phyloP scores from a whole-genome alignment of 352 stramenopile genomes.

The Globisporangium nagaii region DNA sequence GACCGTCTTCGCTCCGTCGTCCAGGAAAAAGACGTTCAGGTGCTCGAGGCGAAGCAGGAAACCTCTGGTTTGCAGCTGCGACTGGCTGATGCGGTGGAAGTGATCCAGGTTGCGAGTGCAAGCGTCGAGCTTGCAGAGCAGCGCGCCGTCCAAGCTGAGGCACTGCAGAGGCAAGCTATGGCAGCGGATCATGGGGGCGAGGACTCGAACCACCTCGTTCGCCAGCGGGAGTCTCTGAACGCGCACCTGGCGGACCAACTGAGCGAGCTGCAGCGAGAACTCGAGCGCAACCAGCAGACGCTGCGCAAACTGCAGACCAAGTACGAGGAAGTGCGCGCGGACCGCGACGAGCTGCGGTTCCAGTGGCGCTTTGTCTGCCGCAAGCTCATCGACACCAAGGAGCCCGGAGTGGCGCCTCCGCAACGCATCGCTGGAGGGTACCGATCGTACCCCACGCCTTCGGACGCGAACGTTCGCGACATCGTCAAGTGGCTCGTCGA shows the following conservation, averaged over 20 bases:
- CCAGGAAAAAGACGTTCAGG: not conserved
- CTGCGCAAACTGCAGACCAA: constrained; percentile 12
- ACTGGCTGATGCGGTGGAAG: constrained; percentile 1
- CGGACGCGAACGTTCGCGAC: constrained; percentile 24
- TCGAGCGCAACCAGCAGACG: constrained; percentile 11
- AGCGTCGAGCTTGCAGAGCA: constrained; percentile 3
- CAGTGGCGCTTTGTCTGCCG: constrained; percentile 27
- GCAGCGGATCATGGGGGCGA: not conserved
- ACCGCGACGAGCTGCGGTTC: constrained; percentile 27
- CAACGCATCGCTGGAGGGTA: constrained; percentile 32
- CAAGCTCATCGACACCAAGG: constrained; percentile 28
- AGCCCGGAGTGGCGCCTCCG: constrained; percentile 23
- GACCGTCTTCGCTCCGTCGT: not conserved
- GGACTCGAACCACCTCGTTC: not conserved
- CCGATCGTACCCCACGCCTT: constrained; percentile 25
- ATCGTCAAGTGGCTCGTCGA: constrained; percentile 40
- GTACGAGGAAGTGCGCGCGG: constrained; percentile 16
- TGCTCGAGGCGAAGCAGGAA: not conserved
- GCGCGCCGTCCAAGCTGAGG: not conserved
- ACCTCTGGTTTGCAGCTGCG: not conserved
- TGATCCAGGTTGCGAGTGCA: not conserved
- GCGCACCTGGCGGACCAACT: constrained; percentile 6
- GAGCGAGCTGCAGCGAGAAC: not conserved
- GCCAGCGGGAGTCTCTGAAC: not conserved
- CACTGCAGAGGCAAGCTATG: not conserved